Base-by-base conservation (phyloP, 176 grass and related monocot species). In the Musa troglodytarum region DNA sequence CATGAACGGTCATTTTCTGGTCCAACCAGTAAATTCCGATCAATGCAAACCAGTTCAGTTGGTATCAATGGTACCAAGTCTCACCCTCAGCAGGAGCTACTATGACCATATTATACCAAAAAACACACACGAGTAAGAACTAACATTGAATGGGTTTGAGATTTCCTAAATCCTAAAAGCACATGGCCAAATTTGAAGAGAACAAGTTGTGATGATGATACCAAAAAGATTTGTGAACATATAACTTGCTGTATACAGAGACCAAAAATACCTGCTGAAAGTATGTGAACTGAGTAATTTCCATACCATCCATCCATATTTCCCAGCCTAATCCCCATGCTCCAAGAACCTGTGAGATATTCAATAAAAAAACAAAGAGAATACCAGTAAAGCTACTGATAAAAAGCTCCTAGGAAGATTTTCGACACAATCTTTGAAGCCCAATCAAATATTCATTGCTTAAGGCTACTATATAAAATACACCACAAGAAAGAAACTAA, bases 271-370 rank as follows among this genome's bases (percentile, higher is more conserved):
- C 94, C 94, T 98, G 94, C 75, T 98, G 94, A 85, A 98, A 98
- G 85, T 98, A 98, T 82, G 94, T 98, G 86, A 98, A 98, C 11
- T 98, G 94, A 17, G 94, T 98, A 53, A 98, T 98, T 78, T 98
- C 94, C 94, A 98, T 93, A 54, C 94, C 94, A 80, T 93, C 90
- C 88, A 98, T 93, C 94, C 94, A 98, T 85, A 98, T 86, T 74
- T 98, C 94, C 94, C 94, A 98, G 28, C 94, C 94, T 56, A 98
- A 80, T 78, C 94, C 94, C 94, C 94, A 98, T 66, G 90, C 94
- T 75, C 94, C 90, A 80, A 98, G 94, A 83, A 98, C 94, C 94
- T 98, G 50, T 49, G 12, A 69, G 77, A 26, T 10, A 6, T 50
- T 24, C 10, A 22, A 29, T 12, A 34, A 17, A 51, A 71, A 19